phyloP scores from a whole-genome alignment of 1,284 basidiomycete species.

The Leccinum solheimii region DNA sequence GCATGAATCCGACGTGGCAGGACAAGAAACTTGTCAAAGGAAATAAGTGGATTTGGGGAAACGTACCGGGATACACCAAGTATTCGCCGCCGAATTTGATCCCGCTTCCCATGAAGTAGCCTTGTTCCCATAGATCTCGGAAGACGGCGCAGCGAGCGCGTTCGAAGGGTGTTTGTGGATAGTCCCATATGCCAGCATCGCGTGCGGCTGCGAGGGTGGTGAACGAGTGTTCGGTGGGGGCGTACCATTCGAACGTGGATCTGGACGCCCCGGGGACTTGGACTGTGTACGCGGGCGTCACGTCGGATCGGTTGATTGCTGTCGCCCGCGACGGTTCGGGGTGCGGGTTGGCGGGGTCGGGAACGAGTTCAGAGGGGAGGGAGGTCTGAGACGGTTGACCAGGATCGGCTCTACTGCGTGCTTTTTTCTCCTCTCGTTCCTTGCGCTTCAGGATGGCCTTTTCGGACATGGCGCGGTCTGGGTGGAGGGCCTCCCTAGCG shows the following conservation, averaged over 20 bases:
- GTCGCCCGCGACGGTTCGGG: slow-evolving; percentile 8
- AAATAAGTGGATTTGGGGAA: not conserved
- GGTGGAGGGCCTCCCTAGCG: slow-evolving; percentile 43
- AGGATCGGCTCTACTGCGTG: slow-evolving; percentile 6
- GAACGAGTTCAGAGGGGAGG: slow-evolving; percentile 12
- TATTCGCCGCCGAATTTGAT: slow-evolving; percentile 96
- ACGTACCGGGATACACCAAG: slow-evolving; percentile 89
- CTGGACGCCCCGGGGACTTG: slow-evolving; percentile 61
- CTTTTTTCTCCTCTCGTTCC: slow-evolving; percentile 54
- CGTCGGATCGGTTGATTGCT: slow-evolving; percentile 4
- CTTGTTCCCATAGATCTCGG: slow-evolving; percentile 75
- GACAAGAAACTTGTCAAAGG: not conserved
- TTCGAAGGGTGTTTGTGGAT: slow-evolving; percentile 66
- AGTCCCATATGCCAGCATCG: slow-evolving; percentile 73
- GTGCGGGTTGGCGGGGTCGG: slow-evolving; percentile 3
- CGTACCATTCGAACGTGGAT: slow-evolving; percentile 62
- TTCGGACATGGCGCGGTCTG: slow-evolving; percentile 53
- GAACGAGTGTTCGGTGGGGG: slow-evolving; percentile 43
- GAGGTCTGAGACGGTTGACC: slow-evolving; percentile 35
- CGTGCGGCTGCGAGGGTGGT: slow-evolving; percentile 61
- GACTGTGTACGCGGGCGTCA: slow-evolving; percentile 47
- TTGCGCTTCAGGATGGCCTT: slow-evolving; percentile 69
- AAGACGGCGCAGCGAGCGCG: slow-evolving; percentile 80
- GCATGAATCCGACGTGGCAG: not conserved
- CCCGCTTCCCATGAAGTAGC: slow-evolving; percentile 84